These are phyloP conservation scores for Castanea sativa DNA, from an alignment of 306 rosid species.

Conservation along the genomic window DNA sequence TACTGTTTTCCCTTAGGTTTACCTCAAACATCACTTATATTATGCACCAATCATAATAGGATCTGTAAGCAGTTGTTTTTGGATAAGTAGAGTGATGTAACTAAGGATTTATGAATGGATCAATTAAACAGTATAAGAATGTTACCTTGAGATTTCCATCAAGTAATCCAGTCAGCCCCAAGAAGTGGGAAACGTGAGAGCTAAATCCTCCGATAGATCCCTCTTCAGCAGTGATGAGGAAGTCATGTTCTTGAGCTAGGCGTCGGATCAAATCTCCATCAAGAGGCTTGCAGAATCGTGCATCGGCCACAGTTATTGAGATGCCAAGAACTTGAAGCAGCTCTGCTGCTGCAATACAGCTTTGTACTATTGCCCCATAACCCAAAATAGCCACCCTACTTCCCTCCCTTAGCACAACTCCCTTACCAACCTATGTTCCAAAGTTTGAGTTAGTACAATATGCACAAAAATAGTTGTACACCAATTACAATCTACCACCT, in stretches of 20 bases:
- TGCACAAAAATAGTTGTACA: background rate
- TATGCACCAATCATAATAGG: too few species aligned
- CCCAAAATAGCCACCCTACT: slow-evolving; percentile 65
- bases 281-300: slow-evolving; percentile 71
- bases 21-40: too few species aligned
- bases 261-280: slow-evolving; percentile 47
- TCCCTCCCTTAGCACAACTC: slow-evolving; percentile 53
- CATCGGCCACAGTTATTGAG: slow-evolving; percentile 56
- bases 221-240: slow-evolving; percentile 64
- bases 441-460: background rate
- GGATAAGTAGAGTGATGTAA: background rate
- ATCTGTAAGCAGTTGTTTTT: too few species aligned
- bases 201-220: slow-evolving; percentile 73
- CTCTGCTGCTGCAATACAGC: slow-evolving; percentile 47
- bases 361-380: slow-evolving; percentile 51
- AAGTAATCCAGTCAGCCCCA: slow-evolving; percentile 48
- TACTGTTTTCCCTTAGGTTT: too few species aligned
- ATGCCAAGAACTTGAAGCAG: slow-evolving; percentile 43
- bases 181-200: slow-evolving; percentile 69
- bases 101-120: background rate
- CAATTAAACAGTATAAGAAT: background rate
- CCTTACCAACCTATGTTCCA: slow-evolving; percentile 57
- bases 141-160: slow-evolving; percentile 65
- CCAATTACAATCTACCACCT: too few species aligned
- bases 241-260: slow-evolving; percentile 54